phyloP scores from a whole-genome alignment of 2,329 filamentous ascomycete species.

The Claviceps paspali region DNA sequence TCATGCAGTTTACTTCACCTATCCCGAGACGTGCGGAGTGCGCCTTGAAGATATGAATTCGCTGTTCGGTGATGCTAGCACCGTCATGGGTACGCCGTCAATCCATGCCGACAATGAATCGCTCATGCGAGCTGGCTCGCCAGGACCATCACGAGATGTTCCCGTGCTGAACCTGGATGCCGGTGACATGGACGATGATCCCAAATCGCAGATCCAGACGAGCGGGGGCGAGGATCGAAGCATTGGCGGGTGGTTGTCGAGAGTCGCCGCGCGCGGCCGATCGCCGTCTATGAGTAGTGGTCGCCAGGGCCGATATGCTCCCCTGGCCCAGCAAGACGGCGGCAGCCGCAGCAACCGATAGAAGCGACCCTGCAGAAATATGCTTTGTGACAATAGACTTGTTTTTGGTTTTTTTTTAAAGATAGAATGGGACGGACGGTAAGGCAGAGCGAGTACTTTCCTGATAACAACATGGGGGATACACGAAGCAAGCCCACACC shows the following conservation, averaged over 20 bases:
- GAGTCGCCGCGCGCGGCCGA: conserved; percentile 24
- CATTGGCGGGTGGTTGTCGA: conserved; percentile 34
- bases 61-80: conserved; percentile 85
- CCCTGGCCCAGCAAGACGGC: conserved; percentile 27
- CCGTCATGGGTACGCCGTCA: conserved; percentile 61
- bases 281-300: conserved; percentile 22
- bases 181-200: conserved; percentile 42
- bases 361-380: conserved; percentile 9
- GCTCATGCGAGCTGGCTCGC: conserved; percentile 62
- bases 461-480: neutral
- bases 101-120: conserved; percentile 64
- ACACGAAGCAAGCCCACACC: no score
- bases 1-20: conserved; percentile 76
- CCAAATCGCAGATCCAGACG: conserved; percentile 24
- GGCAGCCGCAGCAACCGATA: conserved; percentile 13
- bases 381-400: conserved; percentile 13
- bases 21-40: conserved; percentile 91
- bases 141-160: conserved; percentile 52
- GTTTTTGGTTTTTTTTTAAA: conserved; percentile 11
- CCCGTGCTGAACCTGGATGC: conserved; percentile 68
- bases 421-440: conserved; percentile 10
- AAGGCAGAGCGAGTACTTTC: neutral
- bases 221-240: conserved; percentile 23
- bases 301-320: conserved; percentile 25
- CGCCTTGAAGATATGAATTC: conserved; percentile 93